Base-by-base conservation (phyloP, 1,139 yeast genomes). In the Groenewaldozyma sp. region DNA sequence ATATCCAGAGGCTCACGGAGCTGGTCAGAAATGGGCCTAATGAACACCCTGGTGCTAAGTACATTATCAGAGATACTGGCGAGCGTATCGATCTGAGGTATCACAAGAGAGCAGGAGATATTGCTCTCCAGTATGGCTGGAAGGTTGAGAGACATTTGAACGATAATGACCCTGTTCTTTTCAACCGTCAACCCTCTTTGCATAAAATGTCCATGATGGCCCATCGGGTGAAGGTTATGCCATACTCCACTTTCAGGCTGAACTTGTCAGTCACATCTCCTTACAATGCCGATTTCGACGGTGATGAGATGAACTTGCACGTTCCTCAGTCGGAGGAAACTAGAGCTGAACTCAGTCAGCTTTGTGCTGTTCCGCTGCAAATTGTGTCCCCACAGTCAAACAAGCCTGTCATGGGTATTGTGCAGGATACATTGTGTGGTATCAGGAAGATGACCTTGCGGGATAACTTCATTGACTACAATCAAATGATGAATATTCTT, bases 201-300 rank as follows among this genome's bases (percentile, higher is more conserved):
- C 99, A 93, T 68, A 93, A 93, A 65, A 91, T 93, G 97, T 87
- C 97, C 45, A 93, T 93, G 98, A 93, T 93, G 98, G 95, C 96
- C n/a, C 99, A 93, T 62, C 76, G 96, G 67, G 98, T 91, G 31
- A 87, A 84, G 60, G 98, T 91, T 38, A 88, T 93, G 95, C 99
- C 99, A 11, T 93, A 88, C 60, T 88, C 97, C 3, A 91, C 99
- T 0, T 93, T 93, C 70, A 79, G 99, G 67, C 71, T 93, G 67
- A 93, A 91, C 60, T 70, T 93, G 60, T 91, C 97, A 13, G 98
- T 91, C 38, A 91, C 98, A 0, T 86, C 97, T 13, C 99, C 99
- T 20, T 93, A 93, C 66, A 93, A 93, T 67, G 99, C 99, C 37
- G 99, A 93, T 82, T 93, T 93, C 72, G 99, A 93, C 69, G 99